A percentile compares a stretch with the other conserved stretches of the same genome.
These are phyloP conservation scores for Candida railenensis DNA, from an alignment of 805 yeast genomes.

Conservation along the genomic window DNA sequence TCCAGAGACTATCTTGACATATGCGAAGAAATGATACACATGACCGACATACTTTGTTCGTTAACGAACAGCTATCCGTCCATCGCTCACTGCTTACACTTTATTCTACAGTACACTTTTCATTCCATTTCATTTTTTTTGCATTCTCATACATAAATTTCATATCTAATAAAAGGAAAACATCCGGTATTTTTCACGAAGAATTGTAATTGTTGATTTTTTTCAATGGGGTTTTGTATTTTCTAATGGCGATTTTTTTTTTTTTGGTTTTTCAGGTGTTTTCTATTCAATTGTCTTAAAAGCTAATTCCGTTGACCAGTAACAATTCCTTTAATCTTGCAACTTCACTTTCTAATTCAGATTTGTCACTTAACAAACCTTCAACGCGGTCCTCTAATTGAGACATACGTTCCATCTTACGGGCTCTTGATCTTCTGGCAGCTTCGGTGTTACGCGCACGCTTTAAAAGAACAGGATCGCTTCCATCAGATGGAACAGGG, in stretches of 20 bases:
- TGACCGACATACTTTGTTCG: no score
- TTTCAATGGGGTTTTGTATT: neutral
- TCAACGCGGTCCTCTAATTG: constrained; percentile 81
- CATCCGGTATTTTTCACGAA: neutral
- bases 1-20: constrained; percentile 22
- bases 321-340: constrained; percentile 53
- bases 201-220: constrained; percentile 3
- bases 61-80: no score
- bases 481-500: constrained; percentile 58
- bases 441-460: constrained; percentile 98
- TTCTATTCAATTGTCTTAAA: constrained; percentile 1
- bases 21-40: constrained; percentile 29
- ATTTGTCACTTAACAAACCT: constrained; percentile 57
- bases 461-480: constrained; percentile 73
- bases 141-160: neutral
- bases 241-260: constrained; percentile 1
- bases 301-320: constrained; percentile 21
- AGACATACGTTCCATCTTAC: constrained; percentile 83
- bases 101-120: neutral
- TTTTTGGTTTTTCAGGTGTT: neutral
- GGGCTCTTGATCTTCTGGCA: constrained; percentile 91
- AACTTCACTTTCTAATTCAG: constrained; percentile 62
- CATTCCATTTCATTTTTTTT: neutral
- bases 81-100: no score
- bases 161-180: neutral